A percentile compares a stretch with the other conserved stretches of the same genome.
These are phyloP conservation scores for Fragosphaeria purpurea DNA, from an alignment of 2,329 filamentous ascomycete genomes.

Conservation along the genomic window DNA sequence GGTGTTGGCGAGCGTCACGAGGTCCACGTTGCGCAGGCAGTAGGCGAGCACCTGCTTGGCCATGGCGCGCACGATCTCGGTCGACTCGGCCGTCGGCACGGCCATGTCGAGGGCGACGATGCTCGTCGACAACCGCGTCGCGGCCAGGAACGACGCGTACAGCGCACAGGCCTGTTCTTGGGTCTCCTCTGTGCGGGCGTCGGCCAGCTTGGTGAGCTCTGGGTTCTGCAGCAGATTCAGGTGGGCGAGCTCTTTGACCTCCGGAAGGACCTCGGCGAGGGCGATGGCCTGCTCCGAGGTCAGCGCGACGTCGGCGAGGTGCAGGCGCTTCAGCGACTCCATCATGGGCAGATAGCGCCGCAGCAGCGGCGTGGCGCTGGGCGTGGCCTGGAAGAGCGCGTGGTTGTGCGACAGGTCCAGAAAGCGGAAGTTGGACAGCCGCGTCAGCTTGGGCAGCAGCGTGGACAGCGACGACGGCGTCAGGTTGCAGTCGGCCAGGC, in stretches of 20 bases:
- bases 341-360: slow-evolving; percentile 74
- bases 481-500: slow-evolving; percentile 77
- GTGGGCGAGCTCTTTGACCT: slow-evolving; percentile 71
- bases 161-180: slow-evolving; percentile 92
- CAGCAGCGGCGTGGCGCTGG: slow-evolving; percentile 64
- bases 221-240: slow-evolving; percentile 79
- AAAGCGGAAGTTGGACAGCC: slow-evolving; percentile 67
- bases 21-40: slow-evolving; percentile 83
- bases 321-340: slow-evolving; percentile 67
- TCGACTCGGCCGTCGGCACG: slow-evolving; percentile 68
- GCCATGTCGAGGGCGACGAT: slow-evolving; percentile 90
- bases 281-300: slow-evolving; percentile 82
- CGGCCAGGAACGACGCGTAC: slow-evolving; percentile 84
- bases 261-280: slow-evolving; percentile 80
- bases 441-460: slow-evolving; percentile 63
- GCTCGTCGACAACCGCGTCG: slow-evolving; percentile 70
- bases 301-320: slow-evolving; percentile 76
- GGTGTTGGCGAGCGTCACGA: slow-evolving; percentile 48
- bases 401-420: slow-evolving; percentile 88
- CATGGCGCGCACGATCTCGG: slow-evolving; percentile 82
- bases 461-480: slow-evolving; percentile 61
- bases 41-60: slow-evolving; percentile 94
- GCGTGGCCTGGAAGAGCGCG: slow-evolving; percentile 61
- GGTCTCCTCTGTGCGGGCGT: slow-evolving; percentile 63
- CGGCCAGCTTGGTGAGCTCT: slow-evolving; percentile 58